These are phyloP conservation scores for Psophocarpus tetragonolobus DNA, from an alignment of 306 rosid genomes.

Conservation along the genomic window DNA sequence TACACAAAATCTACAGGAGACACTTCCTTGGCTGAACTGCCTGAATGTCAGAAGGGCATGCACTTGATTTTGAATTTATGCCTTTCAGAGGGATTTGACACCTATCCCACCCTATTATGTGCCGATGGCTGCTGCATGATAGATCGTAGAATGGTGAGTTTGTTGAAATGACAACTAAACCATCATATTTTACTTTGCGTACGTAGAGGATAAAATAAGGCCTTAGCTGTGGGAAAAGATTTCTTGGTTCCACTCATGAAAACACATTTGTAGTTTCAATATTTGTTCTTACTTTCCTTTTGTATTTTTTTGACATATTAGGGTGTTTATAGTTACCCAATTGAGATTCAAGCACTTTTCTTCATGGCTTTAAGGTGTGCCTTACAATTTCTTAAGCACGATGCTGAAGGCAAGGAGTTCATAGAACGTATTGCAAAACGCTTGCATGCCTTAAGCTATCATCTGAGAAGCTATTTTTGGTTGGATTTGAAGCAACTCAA, in stretches of 20 bases:
- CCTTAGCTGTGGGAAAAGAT: background rate
- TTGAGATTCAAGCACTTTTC: constrained; percentile 89
- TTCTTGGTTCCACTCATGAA: background rate
- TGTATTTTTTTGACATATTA: constrained; percentile 23
- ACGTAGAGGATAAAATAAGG: background rate
- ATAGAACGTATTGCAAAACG: constrained; percentile 67
- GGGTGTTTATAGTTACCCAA: constrained; percentile 95
- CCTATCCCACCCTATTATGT: constrained; percentile 84
- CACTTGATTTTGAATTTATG: constrained; percentile 71
- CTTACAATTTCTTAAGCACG: constrained; percentile 71
- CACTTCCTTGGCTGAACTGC: constrained; percentile 67
- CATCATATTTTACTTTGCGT: background rate
- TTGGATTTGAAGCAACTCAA: constrained; percentile 82
- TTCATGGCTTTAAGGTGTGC: constrained; percentile 94
- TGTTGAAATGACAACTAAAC: background rate
- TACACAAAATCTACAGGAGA: constrained; percentile 88
- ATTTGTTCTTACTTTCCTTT: background rate
- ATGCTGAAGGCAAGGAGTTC: constrained; percentile 74
- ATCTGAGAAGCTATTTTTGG: constrained; percentile 89
- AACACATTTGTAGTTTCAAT: background rate
- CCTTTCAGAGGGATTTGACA: constrained; percentile 80
- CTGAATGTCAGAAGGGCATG: constrained; percentile 88
- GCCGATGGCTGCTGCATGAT: constrained; percentile 92
- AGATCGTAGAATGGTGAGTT: constrained; percentile 85
- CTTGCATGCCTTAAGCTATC: constrained; percentile 78